These are phyloP conservation scores for Phyllostachys edulis DNA, from an alignment of 176 grass and related monocot genomes.

Conservation along the genomic window DNA sequence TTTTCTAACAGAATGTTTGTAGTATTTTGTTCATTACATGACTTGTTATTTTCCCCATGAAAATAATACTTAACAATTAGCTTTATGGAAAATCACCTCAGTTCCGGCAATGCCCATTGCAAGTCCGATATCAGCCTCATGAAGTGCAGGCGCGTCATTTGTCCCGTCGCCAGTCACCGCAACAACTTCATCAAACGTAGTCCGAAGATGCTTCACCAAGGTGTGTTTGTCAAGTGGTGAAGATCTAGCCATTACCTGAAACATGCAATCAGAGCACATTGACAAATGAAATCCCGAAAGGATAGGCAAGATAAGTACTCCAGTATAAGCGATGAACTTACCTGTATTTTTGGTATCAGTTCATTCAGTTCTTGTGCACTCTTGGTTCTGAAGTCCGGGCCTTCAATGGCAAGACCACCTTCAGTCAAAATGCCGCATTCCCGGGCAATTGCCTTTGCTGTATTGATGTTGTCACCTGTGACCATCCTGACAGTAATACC, in stretches of 20 bases:
- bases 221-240: conserved; percentile 95
- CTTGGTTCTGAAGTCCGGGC: conserved; percentile 77
- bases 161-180: conserved; percentile 96
- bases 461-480: conserved; percentile 97
- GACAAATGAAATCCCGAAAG: conserved; percentile 3
- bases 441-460: conserved; percentile 90
- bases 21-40: neutral
- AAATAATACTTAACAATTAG: neutral
- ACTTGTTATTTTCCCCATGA: conserved; percentile 2
- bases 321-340: conserved; percentile 23
- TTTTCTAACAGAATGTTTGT: neutral
- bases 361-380: conserved; percentile 59
- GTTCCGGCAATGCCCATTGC: conserved; percentile 97
- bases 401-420: conserved; percentile 86
- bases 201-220: conserved; percentile 87
- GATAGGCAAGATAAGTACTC: neutral
- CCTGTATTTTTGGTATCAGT: conserved; percentile 88
- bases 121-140: conserved; percentile 94
- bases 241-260: conserved; percentile 93
- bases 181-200: conserved; percentile 69
- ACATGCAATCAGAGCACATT: conserved; percentile 33
- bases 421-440: conserved; percentile 95
- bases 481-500: conserved; percentile 97
- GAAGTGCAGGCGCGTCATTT: conserved; percentile 93
- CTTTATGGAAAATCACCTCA: conserved; percentile 52